phyloP scores from a whole-genome alignment of 2,329 filamentous ascomycete species.

The Penicillium sp. region DNA sequence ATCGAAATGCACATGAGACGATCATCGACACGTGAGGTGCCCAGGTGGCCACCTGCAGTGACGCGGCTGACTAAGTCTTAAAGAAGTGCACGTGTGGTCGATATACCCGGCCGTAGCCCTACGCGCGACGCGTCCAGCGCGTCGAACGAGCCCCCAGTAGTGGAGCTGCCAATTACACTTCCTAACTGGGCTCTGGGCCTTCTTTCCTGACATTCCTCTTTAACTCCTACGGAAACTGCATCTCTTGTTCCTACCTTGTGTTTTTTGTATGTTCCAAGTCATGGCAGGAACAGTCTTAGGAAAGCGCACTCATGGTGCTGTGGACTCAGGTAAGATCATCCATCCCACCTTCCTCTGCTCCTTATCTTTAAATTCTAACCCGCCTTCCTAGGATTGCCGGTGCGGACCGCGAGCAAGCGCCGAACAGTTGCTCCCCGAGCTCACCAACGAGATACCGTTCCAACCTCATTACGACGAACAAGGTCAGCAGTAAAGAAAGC shows the following conservation, averaged over 20 bases:
- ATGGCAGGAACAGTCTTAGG: constrained; percentile 44
- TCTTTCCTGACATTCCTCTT: constrained; percentile 7
- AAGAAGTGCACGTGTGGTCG: not conserved
- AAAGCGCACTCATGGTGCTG: constrained; percentile 39
- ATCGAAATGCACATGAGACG: constrained; percentile 11
- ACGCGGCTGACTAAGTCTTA: constrained; percentile 2
- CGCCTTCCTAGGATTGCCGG: constrained; percentile 25
- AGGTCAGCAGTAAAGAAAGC: constrained; percentile 35
- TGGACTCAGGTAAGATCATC: constrained; percentile 39
- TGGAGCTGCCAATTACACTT: constrained; percentile 8
- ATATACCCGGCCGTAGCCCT: not conserved
- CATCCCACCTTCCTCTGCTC: constrained; percentile 11
- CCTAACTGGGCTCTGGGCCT: constrained; percentile 2
- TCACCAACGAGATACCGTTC: constrained; percentile 30
- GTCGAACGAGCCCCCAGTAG: not conserved
- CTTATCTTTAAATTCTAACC: constrained; percentile 13
- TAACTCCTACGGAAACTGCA: not conserved
- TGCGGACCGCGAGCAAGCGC: constrained; percentile 46
- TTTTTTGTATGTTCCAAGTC: constrained; percentile 17
- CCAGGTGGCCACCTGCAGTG: not conserved
- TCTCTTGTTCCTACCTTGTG: not conserved
- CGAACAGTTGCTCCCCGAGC: constrained; percentile 44
- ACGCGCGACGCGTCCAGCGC: constrained; percentile 8
- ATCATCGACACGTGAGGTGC: constrained; percentile 3
- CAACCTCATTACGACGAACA: constrained; percentile 29